Conservation (phyloP, 345 rosid genomes). For the Isatis tinctoria region DNA sequence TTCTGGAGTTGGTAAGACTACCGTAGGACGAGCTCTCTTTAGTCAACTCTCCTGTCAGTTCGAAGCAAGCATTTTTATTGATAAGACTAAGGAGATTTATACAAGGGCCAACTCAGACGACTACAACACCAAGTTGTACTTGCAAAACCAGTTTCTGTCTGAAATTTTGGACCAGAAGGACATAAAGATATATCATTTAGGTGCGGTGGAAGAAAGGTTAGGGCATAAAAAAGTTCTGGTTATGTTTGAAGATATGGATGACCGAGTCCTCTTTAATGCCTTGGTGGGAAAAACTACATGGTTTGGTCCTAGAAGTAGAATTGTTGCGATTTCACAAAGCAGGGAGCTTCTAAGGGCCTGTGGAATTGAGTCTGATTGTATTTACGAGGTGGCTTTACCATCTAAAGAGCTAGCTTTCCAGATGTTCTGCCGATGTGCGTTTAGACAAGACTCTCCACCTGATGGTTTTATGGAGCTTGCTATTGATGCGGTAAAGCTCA, state of each 20-base stretch:
- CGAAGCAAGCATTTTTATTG: neutral
- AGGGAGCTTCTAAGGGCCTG: neutral
- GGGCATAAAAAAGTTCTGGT: neutral
- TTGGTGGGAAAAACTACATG: neutral
- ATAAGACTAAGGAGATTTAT: neutral
- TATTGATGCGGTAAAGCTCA: neutral
- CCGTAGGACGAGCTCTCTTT: neutral
- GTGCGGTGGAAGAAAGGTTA: neutral
- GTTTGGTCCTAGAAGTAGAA: neutral
- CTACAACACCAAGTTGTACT: neutral
- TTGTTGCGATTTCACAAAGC: neutral
- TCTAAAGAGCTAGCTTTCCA: neutral
- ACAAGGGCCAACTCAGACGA: neutral
- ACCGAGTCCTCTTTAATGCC: neutral
- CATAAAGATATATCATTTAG: neutral
- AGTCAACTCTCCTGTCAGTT: neutral
- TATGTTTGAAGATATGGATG: neutral
- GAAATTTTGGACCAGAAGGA: too few relatives aligned
- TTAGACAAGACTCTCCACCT: neutral
- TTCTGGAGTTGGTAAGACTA: neutral
- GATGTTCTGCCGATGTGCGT: neutral
- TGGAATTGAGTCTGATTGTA: neutral
- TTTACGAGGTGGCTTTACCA: neutral
- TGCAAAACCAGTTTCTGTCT: too few relatives aligned
- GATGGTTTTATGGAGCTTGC: neutral